Percentiles rank a stretch among this genome's conserved stretches.
Conservation (phyloP, 2,329 filamentous ascomycete species). For the Ploettnerulaceae sp. region DNA sequence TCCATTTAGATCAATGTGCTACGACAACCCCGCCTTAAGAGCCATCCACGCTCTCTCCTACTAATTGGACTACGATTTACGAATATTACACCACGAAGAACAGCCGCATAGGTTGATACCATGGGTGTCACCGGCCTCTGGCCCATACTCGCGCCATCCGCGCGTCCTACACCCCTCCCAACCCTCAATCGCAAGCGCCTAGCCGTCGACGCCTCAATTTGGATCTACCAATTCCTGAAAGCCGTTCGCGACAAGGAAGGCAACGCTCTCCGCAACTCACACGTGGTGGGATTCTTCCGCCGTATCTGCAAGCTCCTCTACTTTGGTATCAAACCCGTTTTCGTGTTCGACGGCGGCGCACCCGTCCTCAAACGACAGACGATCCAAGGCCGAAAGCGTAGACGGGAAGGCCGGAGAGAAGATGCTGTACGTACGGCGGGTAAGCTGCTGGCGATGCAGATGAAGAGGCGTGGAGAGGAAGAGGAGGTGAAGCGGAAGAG, state of each 20-base stretch:
- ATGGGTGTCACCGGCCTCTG: conserved; percentile 99
- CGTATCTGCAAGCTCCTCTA: conserved; percentile 96
- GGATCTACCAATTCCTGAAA: conserved; percentile 99
- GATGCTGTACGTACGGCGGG: conserved; percentile 90
- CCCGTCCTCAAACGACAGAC: conserved; percentile 88
- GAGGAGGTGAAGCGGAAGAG: conserved; percentile 62
- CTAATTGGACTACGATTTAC: background rate
- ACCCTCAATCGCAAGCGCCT: conserved; percentile 94
- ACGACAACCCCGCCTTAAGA: conserved; percentile 8
- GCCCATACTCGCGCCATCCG: conserved; percentile 92
- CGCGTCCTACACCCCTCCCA: conserved; percentile 91
- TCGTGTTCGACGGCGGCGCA: conserved; percentile 96
- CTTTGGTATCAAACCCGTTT: conserved; percentile 93
- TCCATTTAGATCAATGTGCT: conserved; percentile 2
- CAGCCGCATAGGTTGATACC: conserved; percentile 16
- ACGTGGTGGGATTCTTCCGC: conserved; percentile 96
- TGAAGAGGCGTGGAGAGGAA: conserved; percentile 85
- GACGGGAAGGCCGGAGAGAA: conserved; percentile 82
- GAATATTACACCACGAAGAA: background rate
- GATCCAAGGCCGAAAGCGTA: conserved; percentile 69
- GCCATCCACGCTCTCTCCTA: background rate
- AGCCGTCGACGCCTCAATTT: conserved; percentile 96
- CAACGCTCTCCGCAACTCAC: conserved; percentile 90
- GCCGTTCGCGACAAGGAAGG: conserved; percentile 98
- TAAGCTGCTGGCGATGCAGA: conserved; percentile 87